phyloP scores from a whole-genome alignment of 2,329 filamentous ascomycete species.

The Blastomyces percursus region DNA sequence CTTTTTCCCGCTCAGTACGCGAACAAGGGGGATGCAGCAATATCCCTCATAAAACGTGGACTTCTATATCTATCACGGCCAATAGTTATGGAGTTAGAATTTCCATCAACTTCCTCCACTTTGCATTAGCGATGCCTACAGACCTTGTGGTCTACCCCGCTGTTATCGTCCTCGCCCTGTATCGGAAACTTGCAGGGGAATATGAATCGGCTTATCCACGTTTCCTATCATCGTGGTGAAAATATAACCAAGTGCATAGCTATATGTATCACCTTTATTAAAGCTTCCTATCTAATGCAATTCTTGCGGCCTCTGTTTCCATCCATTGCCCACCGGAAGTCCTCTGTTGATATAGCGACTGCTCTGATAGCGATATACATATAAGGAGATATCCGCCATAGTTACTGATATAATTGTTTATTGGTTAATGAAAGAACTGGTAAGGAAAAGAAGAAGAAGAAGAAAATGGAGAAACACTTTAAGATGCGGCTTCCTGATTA shows the following conservation, averaged over 20 bases:
- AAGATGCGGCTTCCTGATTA: too few species aligned
- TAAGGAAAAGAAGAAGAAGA: too few species aligned
- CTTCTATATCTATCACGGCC: neutral
- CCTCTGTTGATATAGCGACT: too few species aligned
- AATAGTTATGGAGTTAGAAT: neutral
- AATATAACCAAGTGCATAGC: too few species aligned
- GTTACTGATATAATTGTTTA: too few species aligned
- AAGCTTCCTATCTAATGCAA: neutral
- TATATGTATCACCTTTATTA: neutral
- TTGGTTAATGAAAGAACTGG: too few species aligned
- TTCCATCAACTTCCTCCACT: neutral
- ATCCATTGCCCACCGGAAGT: too few species aligned
- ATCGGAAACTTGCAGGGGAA: neutral
- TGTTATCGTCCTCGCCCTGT: neutral
- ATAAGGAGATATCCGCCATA: too few species aligned
- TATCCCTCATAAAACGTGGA: neutral
- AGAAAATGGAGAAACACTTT: too few species aligned
- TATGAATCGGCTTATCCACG: neutral
- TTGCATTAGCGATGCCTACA: neutral
- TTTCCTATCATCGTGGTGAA: neutral
- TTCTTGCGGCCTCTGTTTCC: neutral
- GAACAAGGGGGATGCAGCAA: neutral
- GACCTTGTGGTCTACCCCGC: neutral
- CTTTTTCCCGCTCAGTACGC: neutral
- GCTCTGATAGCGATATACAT: too few species aligned